phyloP scores from a whole-genome alignment of 768 basidiomycete genomes.

The Tylopilus sp. region DNA sequence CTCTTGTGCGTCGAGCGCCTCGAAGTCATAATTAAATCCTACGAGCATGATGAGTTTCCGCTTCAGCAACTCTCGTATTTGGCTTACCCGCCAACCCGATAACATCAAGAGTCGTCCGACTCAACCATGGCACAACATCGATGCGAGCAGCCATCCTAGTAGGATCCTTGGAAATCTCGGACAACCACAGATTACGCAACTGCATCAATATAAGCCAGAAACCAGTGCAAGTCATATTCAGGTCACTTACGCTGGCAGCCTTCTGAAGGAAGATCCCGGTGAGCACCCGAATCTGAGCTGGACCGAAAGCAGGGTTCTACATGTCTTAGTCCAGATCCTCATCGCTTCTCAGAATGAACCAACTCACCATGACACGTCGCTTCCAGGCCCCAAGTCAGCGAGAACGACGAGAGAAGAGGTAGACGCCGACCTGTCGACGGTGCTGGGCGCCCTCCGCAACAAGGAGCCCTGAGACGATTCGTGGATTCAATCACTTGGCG shows the following conservation, averaged over 20 bases:
- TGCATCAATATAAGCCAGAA: background rate
- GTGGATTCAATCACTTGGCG: background rate
- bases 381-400: background rate
- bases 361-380: background rate
- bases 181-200: background rate
- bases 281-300: background rate
- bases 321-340: background rate
- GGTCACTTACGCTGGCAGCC: background rate
- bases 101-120: background rate
- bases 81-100: background rate
- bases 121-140: background rate
- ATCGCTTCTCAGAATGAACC: background rate
- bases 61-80: no score
- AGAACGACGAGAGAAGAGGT: background rate
- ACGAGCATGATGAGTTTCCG: conserved; percentile 1
- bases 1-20: conserved; percentile 24
- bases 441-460: conserved; percentile 26
- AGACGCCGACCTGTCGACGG: conserved; percentile 32
- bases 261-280: background rate
- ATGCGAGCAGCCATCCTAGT: background rate
- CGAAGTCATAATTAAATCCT: conserved; percentile 40
- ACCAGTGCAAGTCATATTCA: background rate
- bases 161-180: background rate
- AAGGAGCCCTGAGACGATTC: background rate
- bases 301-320: background rate